Evolutionary conservation across 2,329 filamentous ascomycete genomes (phyloP).

Genomic region (Helotiales sp.): DNA sequence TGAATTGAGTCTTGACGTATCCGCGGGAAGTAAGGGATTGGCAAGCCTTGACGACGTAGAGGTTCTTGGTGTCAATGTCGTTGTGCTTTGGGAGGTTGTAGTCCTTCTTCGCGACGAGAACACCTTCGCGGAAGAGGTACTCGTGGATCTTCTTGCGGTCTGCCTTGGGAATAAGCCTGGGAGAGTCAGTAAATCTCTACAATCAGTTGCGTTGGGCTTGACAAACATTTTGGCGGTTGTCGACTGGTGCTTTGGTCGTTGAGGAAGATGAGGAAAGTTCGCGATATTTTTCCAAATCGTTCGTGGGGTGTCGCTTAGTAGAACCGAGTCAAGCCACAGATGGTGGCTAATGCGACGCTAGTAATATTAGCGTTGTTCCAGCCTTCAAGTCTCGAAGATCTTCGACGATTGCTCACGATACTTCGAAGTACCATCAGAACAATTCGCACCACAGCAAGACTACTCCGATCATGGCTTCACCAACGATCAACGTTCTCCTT

Average conservation of each 20-base stretch:
- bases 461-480: conserved; percentile 49
- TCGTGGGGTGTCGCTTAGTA: conserved; percentile 9
- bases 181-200: conserved; percentile 37
- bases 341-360: conserved; percentile 11
- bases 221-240: conserved; percentile 47
- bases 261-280: conserved; percentile 14
- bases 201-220: not conserved
- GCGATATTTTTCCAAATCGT: conserved; percentile 10
- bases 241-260: conserved; percentile 18
- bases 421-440: not conserved
- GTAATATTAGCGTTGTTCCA: not conserved
- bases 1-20: conserved; percentile 99
- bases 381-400: not conserved
- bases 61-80: conserved; percentile 99
- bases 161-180: conserved; percentile 98
- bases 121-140: conserved; percentile 94
- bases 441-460: not conserved
- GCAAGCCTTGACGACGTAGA: conserved; percentile 98
- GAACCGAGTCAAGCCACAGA: conserved; percentile 1
- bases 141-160: conserved; percentile 99
- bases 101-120: conserved; percentile 99
- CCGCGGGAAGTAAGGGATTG: conserved; percentile 98
- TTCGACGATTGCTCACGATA: not conserved
- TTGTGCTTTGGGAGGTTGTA: conserved; percentile 97
- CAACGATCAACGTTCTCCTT: conserved; percentile 76